Percentiles rank a stretch among this genome's conserved stretches.
phyloP scores from a whole-genome alignment of 202 grass and related monocot genomes.

The Eragrostis tef region DNA sequence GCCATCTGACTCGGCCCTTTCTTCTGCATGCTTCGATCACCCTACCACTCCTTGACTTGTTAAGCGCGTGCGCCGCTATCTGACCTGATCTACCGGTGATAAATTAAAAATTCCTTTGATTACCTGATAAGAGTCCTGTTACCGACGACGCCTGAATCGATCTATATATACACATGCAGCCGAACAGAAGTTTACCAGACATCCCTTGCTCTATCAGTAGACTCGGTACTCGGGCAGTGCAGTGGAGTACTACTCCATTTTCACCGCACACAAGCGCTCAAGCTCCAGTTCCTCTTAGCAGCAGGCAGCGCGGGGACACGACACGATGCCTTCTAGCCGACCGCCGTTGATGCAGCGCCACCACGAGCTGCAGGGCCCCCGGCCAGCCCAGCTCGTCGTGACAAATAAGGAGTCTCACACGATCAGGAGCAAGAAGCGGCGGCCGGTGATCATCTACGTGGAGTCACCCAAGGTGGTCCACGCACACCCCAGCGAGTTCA shows the following conservation, averaged over 20 bases:
- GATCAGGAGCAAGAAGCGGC: constrained; percentile 27
- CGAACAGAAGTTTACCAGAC: not conserved
- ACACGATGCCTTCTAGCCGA: constrained; percentile 9
- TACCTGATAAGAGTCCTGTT: too few species aligned
- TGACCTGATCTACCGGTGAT: not conserved
- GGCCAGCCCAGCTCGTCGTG: constrained; percentile 61
- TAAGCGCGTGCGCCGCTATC: constrained; percentile 2
- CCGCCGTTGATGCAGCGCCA: not conserved
- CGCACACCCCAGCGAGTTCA: constrained; percentile 66
- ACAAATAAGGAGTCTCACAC: constrained; percentile 51
- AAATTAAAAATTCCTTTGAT: not conserved
- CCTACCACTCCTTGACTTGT: constrained; percentile 16
- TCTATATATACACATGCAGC: not conserved
- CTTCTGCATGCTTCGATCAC: not conserved
- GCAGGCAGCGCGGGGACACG: not conserved
- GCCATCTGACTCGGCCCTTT: not conserved
- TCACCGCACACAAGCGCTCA: not conserved
- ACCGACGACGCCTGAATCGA: too few species aligned
- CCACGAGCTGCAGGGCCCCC: constrained; percentile 48
- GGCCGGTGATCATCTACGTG: constrained; percentile 71
- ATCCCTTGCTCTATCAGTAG: not conserved
- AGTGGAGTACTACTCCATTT: not conserved
- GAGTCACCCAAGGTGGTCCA: constrained; percentile 73
- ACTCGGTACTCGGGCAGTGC: too few species aligned
- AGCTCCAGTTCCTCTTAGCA: not conserved